Evolutionary conservation across 2,329 filamentous ascomycete species (phyloP), one percentile per base, ranked within the genome.

Genomic region (Penicillium italicum): DNA sequence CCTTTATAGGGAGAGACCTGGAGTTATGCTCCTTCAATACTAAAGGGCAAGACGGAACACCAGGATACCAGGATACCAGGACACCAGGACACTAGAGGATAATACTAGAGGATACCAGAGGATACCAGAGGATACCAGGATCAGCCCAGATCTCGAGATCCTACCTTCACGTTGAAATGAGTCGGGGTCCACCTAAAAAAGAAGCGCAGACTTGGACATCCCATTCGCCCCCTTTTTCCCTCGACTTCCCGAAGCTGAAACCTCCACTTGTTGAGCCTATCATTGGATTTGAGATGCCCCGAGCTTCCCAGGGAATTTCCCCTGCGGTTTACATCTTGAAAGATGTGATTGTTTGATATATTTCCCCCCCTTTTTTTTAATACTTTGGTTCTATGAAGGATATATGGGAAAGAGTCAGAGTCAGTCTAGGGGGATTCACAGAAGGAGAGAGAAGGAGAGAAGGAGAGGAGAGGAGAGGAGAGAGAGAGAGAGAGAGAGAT

Each of bases 161-260:
- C 26, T 28, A 28, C 26, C 26, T 28, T 28, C 8, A 28, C 5
- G 5, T 28, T 6, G 26, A 28, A 28, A 28, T 28, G 26, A 28
- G 26, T 28, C 12, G 4, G 37, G 31, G 12, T 38, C 40, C 49
- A 43, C 38, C 26, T 16, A 12, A 24, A 14, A 52, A 45, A 28
- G 9, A 38, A 24, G 14, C 10, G 7, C 20, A 24, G 14, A 5
- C 16, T 31, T 24, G 1, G 9, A 6, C 11, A 20, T 38, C 33
- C 48, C 28, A 50, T 49, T 54, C 30, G 10, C 33, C 31, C 43
- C 56, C 42, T 50, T 28, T 50, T 42, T 38, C 24, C 30, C 20
- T 50, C 8, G 22, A 26, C 26, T 50, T 34, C 28, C n/a, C 37
- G 20, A 22, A 41, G 16, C 12, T 51, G 47, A 51, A 44, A 55